Evolutionary conservation across 1,139 yeast genomes (phyloP).

Genomic region (Debaryomyces coudertii): DNA sequence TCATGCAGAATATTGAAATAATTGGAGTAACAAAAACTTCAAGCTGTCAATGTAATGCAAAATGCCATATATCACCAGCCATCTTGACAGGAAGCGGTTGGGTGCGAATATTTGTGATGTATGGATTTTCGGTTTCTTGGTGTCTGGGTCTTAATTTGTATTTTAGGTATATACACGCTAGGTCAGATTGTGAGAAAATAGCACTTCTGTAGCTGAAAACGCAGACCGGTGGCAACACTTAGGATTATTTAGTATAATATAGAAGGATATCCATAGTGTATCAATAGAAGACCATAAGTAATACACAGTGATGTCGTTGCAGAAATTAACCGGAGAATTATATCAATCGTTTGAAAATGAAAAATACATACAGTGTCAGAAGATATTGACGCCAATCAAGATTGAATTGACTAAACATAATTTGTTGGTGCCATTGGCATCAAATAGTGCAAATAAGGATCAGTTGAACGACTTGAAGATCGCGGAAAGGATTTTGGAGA

Average conservation of each 20-base stretch:
- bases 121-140: neutral
- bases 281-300: neutral
- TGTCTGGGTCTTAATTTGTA: no score
- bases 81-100: neutral
- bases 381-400: constrained; percentile 70
- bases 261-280: neutral
- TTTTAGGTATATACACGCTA: constrained; percentile 1
- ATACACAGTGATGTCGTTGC: constrained; percentile 41
- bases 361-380: constrained; percentile 63
- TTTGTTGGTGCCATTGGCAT: constrained; percentile 68
- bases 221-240: neutral
- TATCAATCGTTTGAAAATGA: constrained; percentile 63
- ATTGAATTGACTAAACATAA: constrained; percentile 77
- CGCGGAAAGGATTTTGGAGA: constrained; percentile 80
- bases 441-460: constrained; percentile 41
- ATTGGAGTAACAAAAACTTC: neutral
- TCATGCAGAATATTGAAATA: no score
- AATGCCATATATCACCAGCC: neutral
- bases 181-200: neutral
- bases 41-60: neutral
- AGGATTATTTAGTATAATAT: neutral
- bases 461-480: constrained; percentile 70
- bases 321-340: constrained; percentile 64
- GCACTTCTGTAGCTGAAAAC: neutral
- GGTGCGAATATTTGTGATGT: neutral